Conservation (phyloP, 805 yeast genomes). For the Teunomyces stri region DNA sequence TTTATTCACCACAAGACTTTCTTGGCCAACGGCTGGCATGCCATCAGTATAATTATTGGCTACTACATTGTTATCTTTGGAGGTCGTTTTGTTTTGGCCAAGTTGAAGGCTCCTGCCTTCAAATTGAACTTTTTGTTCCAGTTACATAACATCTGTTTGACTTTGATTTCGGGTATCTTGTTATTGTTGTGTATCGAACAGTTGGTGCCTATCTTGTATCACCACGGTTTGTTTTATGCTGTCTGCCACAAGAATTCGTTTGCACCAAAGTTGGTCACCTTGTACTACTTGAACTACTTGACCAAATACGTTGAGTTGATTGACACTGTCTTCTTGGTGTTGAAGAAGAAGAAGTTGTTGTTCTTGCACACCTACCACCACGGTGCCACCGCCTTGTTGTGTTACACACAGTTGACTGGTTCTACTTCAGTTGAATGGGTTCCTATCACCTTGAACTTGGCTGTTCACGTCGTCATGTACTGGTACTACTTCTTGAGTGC, state of each 20-base stretch:
- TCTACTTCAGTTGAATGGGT: conserved; percentile 93
- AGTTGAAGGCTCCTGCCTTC: conserved; percentile 56
- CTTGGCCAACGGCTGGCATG: conserved; percentile 60
- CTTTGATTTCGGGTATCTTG: conserved; percentile 63
- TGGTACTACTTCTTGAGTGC: conserved; percentile 94
- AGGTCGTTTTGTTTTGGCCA: conserved; percentile 64
- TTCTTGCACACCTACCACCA: conserved; percentile 96
- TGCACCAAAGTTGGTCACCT: conserved; percentile 76
- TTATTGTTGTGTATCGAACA: conserved; percentile 79
- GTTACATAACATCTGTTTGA: conserved; percentile 76
- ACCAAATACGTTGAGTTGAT: conserved; percentile 85
- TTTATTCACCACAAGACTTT: conserved; percentile 67
- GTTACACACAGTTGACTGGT: conserved; percentile 92
- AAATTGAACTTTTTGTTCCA: conserved; percentile 77
- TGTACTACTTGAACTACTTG: conserved; percentile 89
- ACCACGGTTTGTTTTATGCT: conserved; percentile 79
- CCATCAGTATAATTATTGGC: conserved; percentile 41
- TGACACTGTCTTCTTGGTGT: conserved; percentile 88
- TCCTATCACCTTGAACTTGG: conserved; percentile 82
- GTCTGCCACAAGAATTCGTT: conserved; percentile 77
- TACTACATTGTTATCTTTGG: conserved; percentile 52
- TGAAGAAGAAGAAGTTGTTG: conserved; percentile 87
- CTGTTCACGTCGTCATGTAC: conserved; percentile 95
- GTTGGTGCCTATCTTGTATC: conserved; percentile 68
- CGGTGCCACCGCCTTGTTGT: conserved; percentile 94